Conservation (phyloP, 306 rosid genomes). For the Pterocarpus santalinus region DNA sequence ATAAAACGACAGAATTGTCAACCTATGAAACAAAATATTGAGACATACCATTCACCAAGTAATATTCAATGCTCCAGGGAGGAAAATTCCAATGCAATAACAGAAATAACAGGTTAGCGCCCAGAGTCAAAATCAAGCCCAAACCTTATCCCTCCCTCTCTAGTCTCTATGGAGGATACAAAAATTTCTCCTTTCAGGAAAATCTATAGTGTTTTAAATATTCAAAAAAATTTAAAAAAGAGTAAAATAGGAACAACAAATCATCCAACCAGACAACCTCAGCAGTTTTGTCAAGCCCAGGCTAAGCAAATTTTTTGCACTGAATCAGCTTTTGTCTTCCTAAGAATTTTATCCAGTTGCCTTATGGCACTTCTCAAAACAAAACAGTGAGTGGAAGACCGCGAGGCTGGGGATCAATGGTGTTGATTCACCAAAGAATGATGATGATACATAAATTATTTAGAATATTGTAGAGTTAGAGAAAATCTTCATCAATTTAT, state of each 20-base stretch:
- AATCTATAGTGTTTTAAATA: slow-evolving; percentile 42
- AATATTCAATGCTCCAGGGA: slow-evolving; percentile 32
- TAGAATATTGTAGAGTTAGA: slow-evolving; percentile 56
- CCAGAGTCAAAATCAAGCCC: slow-evolving; percentile 41
- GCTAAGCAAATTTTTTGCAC: slow-evolving; percentile 25
- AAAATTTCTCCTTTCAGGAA: slow-evolving; percentile 39
- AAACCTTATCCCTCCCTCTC: slow-evolving; percentile 42
- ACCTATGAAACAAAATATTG: not conserved
- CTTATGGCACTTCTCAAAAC: slow-evolving; percentile 34
- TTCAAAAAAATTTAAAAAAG: not conserved
- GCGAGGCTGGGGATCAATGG: slow-evolving; percentile 45
- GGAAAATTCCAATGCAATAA: slow-evolving; percentile 20
- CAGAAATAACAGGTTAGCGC: slow-evolving; percentile 41
- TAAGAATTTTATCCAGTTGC: slow-evolving; percentile 9
- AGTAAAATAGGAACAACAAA: slow-evolving; percentile 38
- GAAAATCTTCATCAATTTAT: slow-evolving; percentile 50
- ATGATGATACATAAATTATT: slow-evolving; percentile 34
- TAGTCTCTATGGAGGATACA: slow-evolving; percentile 39
- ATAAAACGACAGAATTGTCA: too few species aligned
- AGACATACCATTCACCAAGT: slow-evolving; percentile 31
- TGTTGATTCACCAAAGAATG: slow-evolving; percentile 55
- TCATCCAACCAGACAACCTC: slow-evolving; percentile 47
- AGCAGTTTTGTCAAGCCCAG: slow-evolving; percentile 36
- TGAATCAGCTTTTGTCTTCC: slow-evolving; percentile 44
- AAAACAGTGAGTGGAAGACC: slow-evolving; percentile 24